These are phyloP conservation scores for Paracorniculantispora psalliotae DNA, from an alignment of 2,329 filamentous ascomycete genomes.

Conservation along the genomic window DNA sequence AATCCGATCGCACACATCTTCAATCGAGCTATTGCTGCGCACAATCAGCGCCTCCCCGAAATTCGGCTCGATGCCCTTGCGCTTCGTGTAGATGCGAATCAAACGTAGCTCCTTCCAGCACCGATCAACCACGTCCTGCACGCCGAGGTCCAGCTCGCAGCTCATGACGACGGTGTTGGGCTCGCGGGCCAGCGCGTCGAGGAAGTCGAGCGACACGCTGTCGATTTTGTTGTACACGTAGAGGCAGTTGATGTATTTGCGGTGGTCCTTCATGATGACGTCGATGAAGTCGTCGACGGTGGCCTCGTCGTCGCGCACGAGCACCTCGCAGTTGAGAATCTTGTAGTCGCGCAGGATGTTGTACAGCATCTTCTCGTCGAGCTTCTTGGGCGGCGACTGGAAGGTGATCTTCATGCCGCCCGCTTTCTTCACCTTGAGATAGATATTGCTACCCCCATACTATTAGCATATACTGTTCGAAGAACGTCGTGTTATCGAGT, in stretches of 20 bases:
- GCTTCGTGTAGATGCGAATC: slow-evolving; percentile 93
- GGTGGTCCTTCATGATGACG: slow-evolving; percentile 98
- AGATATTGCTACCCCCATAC: slow-evolving; percentile 69
- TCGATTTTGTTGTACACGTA: slow-evolving; percentile 99
- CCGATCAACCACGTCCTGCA: slow-evolving; percentile 87
- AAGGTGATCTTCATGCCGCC: slow-evolving; percentile 99
- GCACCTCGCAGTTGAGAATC: slow-evolving; percentile 93
- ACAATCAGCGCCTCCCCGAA: slow-evolving; percentile 93
- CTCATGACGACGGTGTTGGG: slow-evolving; percentile 95
- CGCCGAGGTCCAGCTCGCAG: slow-evolving; percentile 90
- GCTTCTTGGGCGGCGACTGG: slow-evolving; percentile 75
- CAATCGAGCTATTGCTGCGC: slow-evolving; percentile 78
- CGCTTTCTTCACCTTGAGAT: slow-evolving; percentile 90
- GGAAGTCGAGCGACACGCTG: slow-evolving; percentile 84
- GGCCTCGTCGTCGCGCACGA: slow-evolving; percentile 89
- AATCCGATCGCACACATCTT: slow-evolving; percentile 95
- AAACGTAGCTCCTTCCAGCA: slow-evolving; percentile 91
- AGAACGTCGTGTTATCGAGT: neutral
- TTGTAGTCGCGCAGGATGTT: slow-evolving; percentile 99
- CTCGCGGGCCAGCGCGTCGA: slow-evolving; percentile 87
- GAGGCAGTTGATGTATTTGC: slow-evolving; percentile 91
- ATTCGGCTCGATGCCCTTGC: slow-evolving; percentile 84
- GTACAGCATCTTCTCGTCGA: slow-evolving; percentile 97
- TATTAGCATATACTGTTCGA: neutral
- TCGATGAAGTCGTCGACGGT: slow-evolving; percentile 99